Base-by-base conservation (phyloP, 257 asterid species). In the Jacaranda mimosifolia region DNA sequence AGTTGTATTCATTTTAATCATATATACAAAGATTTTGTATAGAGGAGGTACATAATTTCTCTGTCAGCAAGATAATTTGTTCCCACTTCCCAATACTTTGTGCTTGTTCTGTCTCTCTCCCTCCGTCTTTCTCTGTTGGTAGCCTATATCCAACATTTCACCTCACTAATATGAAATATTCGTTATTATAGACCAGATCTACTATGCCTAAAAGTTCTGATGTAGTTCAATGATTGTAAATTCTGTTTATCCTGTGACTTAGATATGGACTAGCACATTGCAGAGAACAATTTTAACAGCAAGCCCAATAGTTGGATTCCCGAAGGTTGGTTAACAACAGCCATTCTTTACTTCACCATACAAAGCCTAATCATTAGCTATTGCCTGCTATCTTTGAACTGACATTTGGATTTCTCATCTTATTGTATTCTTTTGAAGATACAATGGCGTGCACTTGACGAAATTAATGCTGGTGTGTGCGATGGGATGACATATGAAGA, bases 371-470 rank as follows among this genome's bases (percentile, higher is more conserved):
- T 80, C 53, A 51, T 73, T n/a, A 5, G 58, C 72, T 62, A 48
- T 75, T 53, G 62, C 71, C 72, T 21, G 53, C 65, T 73, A 53
- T 64, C 12, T 56, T 73, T 60, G 45, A 73, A 72, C 75, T 76
- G 80, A 75, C 42, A 21, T 35, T 72, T 72, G 67, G 77, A 68
- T 39, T 72, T 58, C 35, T 53, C 51, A 21, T 49, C 36, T 75
- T 68, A 12, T 56, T 79, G n/a, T 70, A 63, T 79, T 55, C 56
- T 58, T 70, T 60, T 80, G 78, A 80, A 96, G 99, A 91, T 96
- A 83, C 99, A 96, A 89, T 96, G 98, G 99, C 97, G 98, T 68
- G 99, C 98, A 52, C 96, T 96, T 83, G 99, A 96, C 78, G 99
- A 96, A 84, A 96, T 96, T 80, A 93, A 96, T 87, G 85, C 97